These are phyloP conservation scores for Zelonia costaricensis DNA, from an alignment of 208 protist species.

Conservation along the genomic window DNA sequence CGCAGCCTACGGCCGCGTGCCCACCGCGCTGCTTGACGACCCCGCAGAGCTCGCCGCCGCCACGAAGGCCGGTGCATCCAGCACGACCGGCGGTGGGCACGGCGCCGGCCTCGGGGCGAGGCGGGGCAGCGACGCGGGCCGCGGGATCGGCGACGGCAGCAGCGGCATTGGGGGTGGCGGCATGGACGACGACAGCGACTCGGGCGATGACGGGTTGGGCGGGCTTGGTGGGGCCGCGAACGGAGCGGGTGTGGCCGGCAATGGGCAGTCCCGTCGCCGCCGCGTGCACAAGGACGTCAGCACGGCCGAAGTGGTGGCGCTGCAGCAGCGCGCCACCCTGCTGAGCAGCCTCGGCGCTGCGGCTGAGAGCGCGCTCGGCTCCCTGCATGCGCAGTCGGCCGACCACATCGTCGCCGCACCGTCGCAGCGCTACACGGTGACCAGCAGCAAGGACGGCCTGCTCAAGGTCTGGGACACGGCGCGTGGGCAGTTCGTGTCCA, in stretches of 20 bases:
- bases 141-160: not conserved
- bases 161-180: slow-evolving; percentile 1
- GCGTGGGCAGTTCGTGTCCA: slow-evolving; percentile 59
- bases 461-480: slow-evolving; percentile 76
- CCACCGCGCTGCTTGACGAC: slow-evolving; percentile 55
- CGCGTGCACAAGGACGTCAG: slow-evolving; percentile 6
- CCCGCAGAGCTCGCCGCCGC: slow-evolving; percentile 4
- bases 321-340: slow-evolving; percentile 19
- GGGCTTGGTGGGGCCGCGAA: slow-evolving; percentile 1
- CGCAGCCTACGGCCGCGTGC: slow-evolving; percentile 44
- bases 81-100: not conserved
- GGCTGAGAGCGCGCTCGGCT: slow-evolving; percentile 49
- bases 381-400: slow-evolving; percentile 57
- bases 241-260: slow-evolving; percentile 8
- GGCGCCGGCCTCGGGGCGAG: not conserved
- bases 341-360: slow-evolving; percentile 25
- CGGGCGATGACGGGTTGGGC: slow-evolving; percentile 5
- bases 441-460: slow-evolving; percentile 76
- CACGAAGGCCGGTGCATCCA: not conserved
- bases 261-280: slow-evolving; percentile 6
- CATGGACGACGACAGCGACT: slow-evolving; percentile 31
- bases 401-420: slow-evolving; percentile 63
- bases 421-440: slow-evolving; percentile 46
- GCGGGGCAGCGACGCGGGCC: not conserved
- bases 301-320: slow-evolving; percentile 12